phyloP scores from a whole-genome alignment of 345 rosid species.

The Sapria himalayana region DNA sequence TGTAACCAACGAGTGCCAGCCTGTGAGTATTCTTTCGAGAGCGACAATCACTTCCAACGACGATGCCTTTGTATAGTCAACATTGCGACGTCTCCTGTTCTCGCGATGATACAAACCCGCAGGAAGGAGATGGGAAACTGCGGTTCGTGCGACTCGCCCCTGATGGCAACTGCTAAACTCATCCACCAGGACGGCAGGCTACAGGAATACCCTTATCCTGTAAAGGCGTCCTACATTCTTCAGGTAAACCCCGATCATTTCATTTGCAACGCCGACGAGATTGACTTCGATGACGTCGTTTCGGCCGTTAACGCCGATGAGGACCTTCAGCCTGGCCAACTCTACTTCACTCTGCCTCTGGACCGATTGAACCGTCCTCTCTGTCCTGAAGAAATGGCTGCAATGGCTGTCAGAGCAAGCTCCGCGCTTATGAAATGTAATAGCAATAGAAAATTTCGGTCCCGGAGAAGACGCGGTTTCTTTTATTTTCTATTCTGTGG shows the following conservation, averaged over 20 bases:
- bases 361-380: slow-evolving; percentile 38
- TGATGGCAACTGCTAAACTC: slow-evolving; percentile 60
- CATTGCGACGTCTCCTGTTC: too few species aligned
- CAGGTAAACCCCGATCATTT: slow-evolving; percentile 35
- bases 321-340: slow-evolving; percentile 65
- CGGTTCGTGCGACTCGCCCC: slow-evolving; percentile 52
- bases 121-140: slow-evolving; percentile 68
- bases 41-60: too few species aligned
- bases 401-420: slow-evolving; percentile 95
- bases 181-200: slow-evolving; percentile 58
- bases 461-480: too few species aligned
- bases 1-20: too few species aligned
- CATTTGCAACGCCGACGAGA: slow-evolving; percentile 84
- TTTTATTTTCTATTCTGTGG: too few species aligned
- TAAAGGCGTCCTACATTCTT: slow-evolving; percentile 53
- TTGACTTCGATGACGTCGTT: slow-evolving; percentile 73
- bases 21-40: too few species aligned
- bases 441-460: too few species aligned
- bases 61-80: too few species aligned
- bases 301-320: slow-evolving; percentile 46
- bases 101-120: too few species aligned
- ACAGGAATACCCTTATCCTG: slow-evolving; percentile 55
- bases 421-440: slow-evolving; percentile 44
- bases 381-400: slow-evolving; percentile 80
- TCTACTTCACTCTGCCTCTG: slow-evolving; percentile 70